These are phyloP conservation scores for Fusarium sp. DNA, from an alignment of 2,329 filamentous ascomycete species.

Conservation along the genomic window DNA sequence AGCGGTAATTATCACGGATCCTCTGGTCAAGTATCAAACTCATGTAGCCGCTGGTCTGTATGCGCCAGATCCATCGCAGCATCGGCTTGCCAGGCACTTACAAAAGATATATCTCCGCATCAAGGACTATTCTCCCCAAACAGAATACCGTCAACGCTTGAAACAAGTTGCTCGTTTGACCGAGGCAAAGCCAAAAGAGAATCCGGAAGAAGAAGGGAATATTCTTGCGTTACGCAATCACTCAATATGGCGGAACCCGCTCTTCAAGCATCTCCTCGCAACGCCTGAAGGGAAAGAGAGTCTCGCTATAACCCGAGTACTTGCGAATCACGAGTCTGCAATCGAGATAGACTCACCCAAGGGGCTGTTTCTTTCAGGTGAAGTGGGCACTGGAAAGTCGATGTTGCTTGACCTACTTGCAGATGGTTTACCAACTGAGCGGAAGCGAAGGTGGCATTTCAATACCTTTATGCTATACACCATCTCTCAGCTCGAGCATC, in stretches of 20 bases:
- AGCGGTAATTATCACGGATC: conserved; percentile 74
- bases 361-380: conserved; percentile 81
- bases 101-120: conserved; percentile 80
- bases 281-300: conserved; percentile 66
- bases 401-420: conserved; percentile 89
- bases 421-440: conserved; percentile 77
- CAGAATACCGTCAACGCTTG: conserved; percentile 75
- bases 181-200: conserved; percentile 43
- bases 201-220: conserved; percentile 45
- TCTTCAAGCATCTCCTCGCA: conserved; percentile 69
- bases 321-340: conserved; percentile 77
- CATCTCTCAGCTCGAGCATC: conserved; percentile 75
- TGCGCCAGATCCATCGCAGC: conserved; percentile 76
- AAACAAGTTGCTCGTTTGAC: conserved; percentile 66
- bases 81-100: conserved; percentile 78
- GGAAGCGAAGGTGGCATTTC: conserved; percentile 83
- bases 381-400: conserved; percentile 85
- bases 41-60: conserved; percentile 74
- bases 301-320: conserved; percentile 73
- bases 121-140: conserved; percentile 80
- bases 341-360: conserved; percentile 77
- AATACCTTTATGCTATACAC: conserved; percentile 88
- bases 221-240: conserved; percentile 63
- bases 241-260: conserved; percentile 67
- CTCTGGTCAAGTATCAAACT: conserved; percentile 79